Evolutionary conservation across 306 rosid species (phyloP).

Genomic region (Senna tora): DNA sequence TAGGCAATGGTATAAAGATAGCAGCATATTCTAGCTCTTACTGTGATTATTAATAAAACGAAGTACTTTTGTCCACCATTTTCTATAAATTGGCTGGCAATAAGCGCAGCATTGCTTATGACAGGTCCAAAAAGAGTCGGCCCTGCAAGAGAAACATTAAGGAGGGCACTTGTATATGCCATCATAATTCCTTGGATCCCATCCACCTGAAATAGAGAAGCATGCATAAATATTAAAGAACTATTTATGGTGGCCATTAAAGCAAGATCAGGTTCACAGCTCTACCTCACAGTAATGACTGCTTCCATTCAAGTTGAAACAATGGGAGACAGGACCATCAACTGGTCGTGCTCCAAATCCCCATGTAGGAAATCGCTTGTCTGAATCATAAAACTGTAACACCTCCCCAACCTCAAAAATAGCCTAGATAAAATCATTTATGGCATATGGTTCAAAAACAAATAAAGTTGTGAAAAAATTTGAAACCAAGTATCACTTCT

Average conservation of each 20-base stretch:
- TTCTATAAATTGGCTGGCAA: constrained; percentile 75
- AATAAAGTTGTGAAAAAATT: constrained; percentile 2
- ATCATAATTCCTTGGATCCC: constrained; percentile 86
- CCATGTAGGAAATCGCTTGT: constrained; percentile 83
- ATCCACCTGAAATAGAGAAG: constrained; percentile 68
- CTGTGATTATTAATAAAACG: constrained; percentile 79
- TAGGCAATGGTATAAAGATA: constrained; percentile 4
- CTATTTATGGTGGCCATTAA: constrained; percentile 35
- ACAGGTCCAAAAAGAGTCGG: constrained; percentile 85
- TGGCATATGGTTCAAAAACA: constrained; percentile 28
- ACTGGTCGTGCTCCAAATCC: constrained; percentile 90
- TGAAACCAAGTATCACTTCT: constrained; percentile 44
- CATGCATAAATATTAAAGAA: constrained; percentile 17
- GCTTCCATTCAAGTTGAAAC: constrained; percentile 90
- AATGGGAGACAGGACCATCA: constrained; percentile 87
- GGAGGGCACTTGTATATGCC: constrained; percentile 83
- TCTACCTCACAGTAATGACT: constrained; percentile 73
- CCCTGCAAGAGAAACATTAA: constrained; percentile 87
- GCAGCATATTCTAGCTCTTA: constrained; percentile 34
- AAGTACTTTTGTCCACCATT: constrained; percentile 71
- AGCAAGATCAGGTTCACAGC: constrained; percentile 33
- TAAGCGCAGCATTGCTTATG: constrained; percentile 66
- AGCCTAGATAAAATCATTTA: constrained; percentile 58
- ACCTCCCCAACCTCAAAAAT: constrained; percentile 83
- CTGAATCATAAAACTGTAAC: constrained; percentile 76